Conservation (phyloP, 352 stramenopile genomes). For the Thalassiosira hispida region DNA sequence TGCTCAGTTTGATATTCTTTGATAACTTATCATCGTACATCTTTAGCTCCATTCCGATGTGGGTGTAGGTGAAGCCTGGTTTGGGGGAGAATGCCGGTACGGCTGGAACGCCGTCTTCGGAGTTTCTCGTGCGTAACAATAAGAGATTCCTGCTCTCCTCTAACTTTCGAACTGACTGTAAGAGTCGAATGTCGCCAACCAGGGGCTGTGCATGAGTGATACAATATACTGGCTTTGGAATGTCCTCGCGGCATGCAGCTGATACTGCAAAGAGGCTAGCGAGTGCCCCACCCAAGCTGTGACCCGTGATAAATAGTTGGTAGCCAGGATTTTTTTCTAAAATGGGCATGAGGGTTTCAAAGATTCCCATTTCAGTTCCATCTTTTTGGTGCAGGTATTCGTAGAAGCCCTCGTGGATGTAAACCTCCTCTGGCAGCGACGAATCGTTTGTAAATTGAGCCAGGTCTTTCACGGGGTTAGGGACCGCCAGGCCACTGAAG, state of each 20-base stretch:
- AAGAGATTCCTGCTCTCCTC: conserved; percentile 6
- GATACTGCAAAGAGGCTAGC: conserved; percentile 78
- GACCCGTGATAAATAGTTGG: conserved; percentile 88
- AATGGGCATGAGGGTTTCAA: conserved; percentile 28
- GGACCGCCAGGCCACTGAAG: background rate
- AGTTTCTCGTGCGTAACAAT: conserved; percentile 9
- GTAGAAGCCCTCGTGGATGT: conserved; percentile 14
- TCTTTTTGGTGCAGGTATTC: conserved; percentile 16
- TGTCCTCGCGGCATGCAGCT: conserved; percentile 35
- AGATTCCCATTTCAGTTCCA: background rate
- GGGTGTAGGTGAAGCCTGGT: conserved; percentile 15
- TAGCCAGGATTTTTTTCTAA: conserved; percentile 51
- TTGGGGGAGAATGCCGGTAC: conserved; percentile 13
- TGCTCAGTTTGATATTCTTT: background rate
- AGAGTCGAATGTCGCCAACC: background rate
- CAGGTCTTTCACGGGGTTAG: conserved; percentile 7
- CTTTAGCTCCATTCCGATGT: conserved; percentile 21
- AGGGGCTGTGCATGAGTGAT: conserved; percentile 13
- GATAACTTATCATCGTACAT: conserved; percentile 1
- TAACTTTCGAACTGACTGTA: conserved; percentile 9
- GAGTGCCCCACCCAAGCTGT: conserved; percentile 91
- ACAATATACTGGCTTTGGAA: conserved; percentile 20
- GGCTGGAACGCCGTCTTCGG: conserved; percentile 6
- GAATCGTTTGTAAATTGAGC: background rate
- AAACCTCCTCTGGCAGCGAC: conserved; percentile 2